These are phyloP conservation scores for Emericellopsis cladophorae DNA, from an alignment of 2,329 filamentous ascomycete species.

Conservation along the genomic window DNA sequence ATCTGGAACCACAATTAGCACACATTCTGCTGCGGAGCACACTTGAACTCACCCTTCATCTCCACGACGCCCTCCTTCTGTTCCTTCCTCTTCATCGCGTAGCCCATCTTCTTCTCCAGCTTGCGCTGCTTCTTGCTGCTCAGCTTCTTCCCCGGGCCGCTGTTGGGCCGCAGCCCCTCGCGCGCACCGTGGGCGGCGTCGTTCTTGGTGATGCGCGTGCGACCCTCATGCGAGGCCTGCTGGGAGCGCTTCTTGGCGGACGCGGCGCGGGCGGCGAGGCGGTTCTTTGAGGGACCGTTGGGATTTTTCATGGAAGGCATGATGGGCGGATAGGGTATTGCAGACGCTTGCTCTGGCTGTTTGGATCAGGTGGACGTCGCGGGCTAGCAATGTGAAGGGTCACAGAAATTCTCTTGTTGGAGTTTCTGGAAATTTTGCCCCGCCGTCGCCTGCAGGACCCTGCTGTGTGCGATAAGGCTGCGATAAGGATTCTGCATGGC, in stretches of 20 bases:
- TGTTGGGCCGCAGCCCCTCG: slow-evolving; percentile 39
- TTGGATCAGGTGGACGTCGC: neutral
- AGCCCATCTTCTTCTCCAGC: slow-evolving; percentile 38
- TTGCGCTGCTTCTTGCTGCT: slow-evolving; percentile 45
- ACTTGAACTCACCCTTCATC: slow-evolving; percentile 28
- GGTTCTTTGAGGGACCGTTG: slow-evolving; percentile 42
- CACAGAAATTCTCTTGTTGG: neutral
- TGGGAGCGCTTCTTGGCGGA: slow-evolving; percentile 28
- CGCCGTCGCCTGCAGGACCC: neutral
- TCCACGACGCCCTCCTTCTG: slow-evolving; percentile 34
- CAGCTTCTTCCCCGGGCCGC: slow-evolving; percentile 35
- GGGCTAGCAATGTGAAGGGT: neutral
- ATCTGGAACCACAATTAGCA: neutral
- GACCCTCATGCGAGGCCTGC: slow-evolving; percentile 24
- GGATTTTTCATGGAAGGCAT: slow-evolving; percentile 48
- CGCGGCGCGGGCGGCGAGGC: slow-evolving; percentile 30
- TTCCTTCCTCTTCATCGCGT: slow-evolving; percentile 39
- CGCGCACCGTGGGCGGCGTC: slow-evolving; percentile 36
- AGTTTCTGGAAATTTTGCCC: neutral
- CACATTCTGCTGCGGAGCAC: neutral
- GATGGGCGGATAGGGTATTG: slow-evolving; percentile 1
- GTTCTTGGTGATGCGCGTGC: slow-evolving; percentile 24
- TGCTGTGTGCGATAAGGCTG: too few relatives aligned
- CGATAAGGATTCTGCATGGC: too few relatives aligned
- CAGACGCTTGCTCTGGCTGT: neutral